Base-by-base conservation (phyloP, 2,329 filamentous ascomycete species). In the Cercospora nicotianae region DNA sequence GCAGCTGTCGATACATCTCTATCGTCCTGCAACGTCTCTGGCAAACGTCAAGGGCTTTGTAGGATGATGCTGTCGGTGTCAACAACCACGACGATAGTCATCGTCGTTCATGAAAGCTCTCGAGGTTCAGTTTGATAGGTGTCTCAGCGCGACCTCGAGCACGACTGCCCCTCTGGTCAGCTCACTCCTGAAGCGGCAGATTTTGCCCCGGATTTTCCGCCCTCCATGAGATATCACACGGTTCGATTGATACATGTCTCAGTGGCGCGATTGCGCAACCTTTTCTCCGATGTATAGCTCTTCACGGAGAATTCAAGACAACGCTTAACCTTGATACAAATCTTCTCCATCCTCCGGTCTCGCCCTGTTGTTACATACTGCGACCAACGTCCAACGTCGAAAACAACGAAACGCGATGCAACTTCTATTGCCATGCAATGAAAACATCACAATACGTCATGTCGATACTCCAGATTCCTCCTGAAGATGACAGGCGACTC, bases 81-180 rank as follows among this genome's bases (percentile, higher is more conserved):
- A 36, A 16, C 33, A 36, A 36, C 33, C 13, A 36, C 33, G 12
- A 36, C 33, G 33, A 36, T 13, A 36, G 33, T 16, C 33, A 36
- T 36, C 16, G 33, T 36, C 33, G 33, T 36, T 16, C 33, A 36
- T 16, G 33, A 45, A 23, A 23, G 3, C 3, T 45, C 13, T n/a
- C 20, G 6, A 63, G 61, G 30, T 53, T 53, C 45, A 39, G 42
- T 63, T 63, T 63, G 45, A 63, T 63, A 55, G 39, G 20, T 39
- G 61, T 63, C 61, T 63, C 61, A 63, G 26, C 30, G 30, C 30
- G 13, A 7, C 60, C 60, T 63, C 51, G 51, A 55, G 51, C 51
- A 28, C 16, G 39, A 45, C 2, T 45, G 39, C 18, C 12, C 51
- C 51, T 55, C 20, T 55, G 51, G 12, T 55, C 20, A 23, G 18